Conservation (phyloP, 306 rosid genomes). For the Rosa multiflora region DNA sequence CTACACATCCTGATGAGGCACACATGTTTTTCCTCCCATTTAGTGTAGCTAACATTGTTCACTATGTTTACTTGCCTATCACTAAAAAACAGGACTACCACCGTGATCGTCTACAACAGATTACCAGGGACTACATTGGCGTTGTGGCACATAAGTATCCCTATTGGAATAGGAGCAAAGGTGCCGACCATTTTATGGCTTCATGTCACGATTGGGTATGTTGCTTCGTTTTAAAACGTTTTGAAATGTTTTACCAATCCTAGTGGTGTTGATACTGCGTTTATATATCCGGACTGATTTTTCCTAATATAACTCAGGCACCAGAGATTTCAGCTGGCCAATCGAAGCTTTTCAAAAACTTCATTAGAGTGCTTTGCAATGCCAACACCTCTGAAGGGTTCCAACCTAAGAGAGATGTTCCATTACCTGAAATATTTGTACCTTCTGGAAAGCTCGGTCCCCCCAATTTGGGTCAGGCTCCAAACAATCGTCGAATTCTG, state of each 20-base stretch:
- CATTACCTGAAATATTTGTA: slow-evolving; percentile 63
- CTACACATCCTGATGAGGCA: slow-evolving; percentile 50
- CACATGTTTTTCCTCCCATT: slow-evolving; percentile 47
- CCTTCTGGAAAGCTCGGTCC: slow-evolving; percentile 52
- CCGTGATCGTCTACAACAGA: slow-evolving; percentile 40
- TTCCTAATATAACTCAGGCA: slow-evolving; percentile 34
- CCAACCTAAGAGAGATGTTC: slow-evolving; percentile 50
- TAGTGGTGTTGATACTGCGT: background rate
- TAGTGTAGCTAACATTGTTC: slow-evolving; percentile 42
- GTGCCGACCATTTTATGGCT: slow-evolving; percentile 56
- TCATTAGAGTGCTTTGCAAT: slow-evolving; percentile 66
- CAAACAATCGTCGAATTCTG: slow-evolving; percentile 39
- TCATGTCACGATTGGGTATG: slow-evolving; percentile 66
- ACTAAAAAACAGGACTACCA: slow-evolving; percentile 34
- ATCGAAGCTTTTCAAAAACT: slow-evolving; percentile 47
- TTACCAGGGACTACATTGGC: slow-evolving; percentile 42
- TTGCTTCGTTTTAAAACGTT: background rate
- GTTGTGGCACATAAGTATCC: slow-evolving; percentile 43
- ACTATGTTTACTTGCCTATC: slow-evolving; percentile 40
- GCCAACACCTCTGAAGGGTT: slow-evolving; percentile 82
- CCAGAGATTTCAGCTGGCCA: slow-evolving; percentile 56
- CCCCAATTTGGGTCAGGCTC: slow-evolving; percentile 23
- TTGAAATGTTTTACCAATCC: background rate
- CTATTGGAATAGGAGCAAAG: slow-evolving; percentile 48
- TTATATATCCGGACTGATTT: background rate